A percentile compares a stretch with the other conserved stretches of the same genome.
Evolutionary conservation across 345 rosid genomes (phyloP).

Genomic region (Cardiospermum halicacabum): DNA sequence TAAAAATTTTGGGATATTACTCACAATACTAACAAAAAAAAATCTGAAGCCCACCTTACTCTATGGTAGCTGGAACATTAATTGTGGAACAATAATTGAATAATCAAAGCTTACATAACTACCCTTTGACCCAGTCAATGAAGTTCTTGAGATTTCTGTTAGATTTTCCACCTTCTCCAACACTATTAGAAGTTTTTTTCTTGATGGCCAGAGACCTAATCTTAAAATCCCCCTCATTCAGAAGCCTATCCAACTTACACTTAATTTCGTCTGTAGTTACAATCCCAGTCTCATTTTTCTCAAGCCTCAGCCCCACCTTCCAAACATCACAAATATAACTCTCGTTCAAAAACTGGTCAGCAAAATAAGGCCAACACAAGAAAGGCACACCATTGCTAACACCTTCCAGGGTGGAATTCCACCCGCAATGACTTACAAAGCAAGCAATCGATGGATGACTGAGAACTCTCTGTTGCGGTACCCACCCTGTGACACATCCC

Average conservation of each 20-base stretch:
- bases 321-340: slow-evolving; percentile 37
- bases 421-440: slow-evolving; percentile 53
- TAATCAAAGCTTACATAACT: too few relatives aligned
- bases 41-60: too few relatives aligned
- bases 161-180: neutral
- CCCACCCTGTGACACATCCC: slow-evolving; percentile 28
- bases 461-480: slow-evolving; percentile 35
- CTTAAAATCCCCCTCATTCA: slow-evolving; percentile 17
- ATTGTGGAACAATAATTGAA: too few relatives aligned
- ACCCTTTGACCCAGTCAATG: neutral
- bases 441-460: slow-evolving; percentile 32
- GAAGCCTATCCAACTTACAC: slow-evolving; percentile 27
- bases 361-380: slow-evolving; percentile 47
- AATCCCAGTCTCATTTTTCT: slow-evolving; percentile 24
- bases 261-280: slow-evolving; percentile 22
- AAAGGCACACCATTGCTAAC: slow-evolving; percentile 46
- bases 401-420: slow-evolving; percentile 62
- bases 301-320: slow-evolving; percentile 41
- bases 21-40: too few relatives aligned
- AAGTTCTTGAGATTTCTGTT: too few relatives aligned
- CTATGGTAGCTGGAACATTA: too few relatives aligned
- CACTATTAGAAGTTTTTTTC: neutral
- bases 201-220: slow-evolving; percentile 19
- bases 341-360: slow-evolving; percentile 37
- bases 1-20: too few relatives aligned